These are phyloP conservation scores for Planoprotostelium fungivorum DNA, from an alignment of 78 protist species.

Conservation along the genomic window DNA sequence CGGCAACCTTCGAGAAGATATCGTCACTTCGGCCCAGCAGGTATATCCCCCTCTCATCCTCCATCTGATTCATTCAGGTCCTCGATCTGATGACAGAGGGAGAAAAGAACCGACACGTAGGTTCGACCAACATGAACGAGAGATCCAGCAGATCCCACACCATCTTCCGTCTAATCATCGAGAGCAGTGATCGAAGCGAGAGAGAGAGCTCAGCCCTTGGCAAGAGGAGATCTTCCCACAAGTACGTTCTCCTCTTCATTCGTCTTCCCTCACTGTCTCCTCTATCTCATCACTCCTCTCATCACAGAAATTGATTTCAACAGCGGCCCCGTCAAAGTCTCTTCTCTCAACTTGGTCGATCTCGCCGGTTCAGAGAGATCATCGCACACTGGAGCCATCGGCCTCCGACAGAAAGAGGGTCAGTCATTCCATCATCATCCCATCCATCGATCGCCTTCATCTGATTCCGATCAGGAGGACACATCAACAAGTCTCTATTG, in stretches of 20 bases:
- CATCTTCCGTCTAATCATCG: constrained; percentile 74
- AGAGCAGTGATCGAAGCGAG: constrained; percentile 22
- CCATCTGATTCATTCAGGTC: constrained; percentile 28
- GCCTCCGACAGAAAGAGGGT: constrained; percentile 73
- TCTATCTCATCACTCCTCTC: not conserved
- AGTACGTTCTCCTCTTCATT: too few species aligned
- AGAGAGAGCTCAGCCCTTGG: not conserved
- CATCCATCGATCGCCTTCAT: not conserved
- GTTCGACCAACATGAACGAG: constrained; percentile 81
- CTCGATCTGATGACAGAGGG: not conserved
- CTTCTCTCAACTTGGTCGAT: constrained; percentile 74
- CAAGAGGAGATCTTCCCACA: not conserved
- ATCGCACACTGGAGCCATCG: constrained; percentile 72
- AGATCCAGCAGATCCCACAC: constrained; percentile 83
- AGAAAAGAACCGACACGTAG: constrained; percentile 54
- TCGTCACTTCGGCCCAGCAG: constrained; percentile 39
- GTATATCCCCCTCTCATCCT: constrained; percentile 8
- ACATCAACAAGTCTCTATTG: constrained; percentile 75
- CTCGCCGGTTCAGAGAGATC: constrained; percentile 84
- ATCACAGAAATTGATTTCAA: too few species aligned
- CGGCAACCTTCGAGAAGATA: constrained; percentile 48
- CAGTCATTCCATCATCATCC: not conserved
- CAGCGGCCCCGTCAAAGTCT: not conserved
- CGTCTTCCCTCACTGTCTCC: too few species aligned
- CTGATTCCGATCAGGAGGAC: constrained; percentile 18